Percentiles rank a stretch among this genome's conserved stretches.
phyloP scores from a whole-genome alignment of 2,329 filamentous ascomycete species.

The Penicillium brasilianum region DNA sequence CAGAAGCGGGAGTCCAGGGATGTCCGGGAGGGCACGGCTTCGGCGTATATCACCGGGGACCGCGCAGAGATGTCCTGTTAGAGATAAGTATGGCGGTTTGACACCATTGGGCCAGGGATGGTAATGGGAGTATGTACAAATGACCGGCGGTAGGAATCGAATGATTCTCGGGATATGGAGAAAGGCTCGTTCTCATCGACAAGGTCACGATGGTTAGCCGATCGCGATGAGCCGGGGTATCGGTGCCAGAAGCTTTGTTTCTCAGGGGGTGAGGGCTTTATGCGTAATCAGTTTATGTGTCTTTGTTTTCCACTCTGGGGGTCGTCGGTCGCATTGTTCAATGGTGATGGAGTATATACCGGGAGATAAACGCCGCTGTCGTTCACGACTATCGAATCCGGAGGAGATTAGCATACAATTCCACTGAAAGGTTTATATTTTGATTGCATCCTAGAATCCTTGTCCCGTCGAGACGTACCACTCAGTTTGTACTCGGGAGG shows the following conservation, averaged over 20 bases:
- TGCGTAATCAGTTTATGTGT: conserved; percentile 4
- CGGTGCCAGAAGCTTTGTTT: conserved; percentile 78
- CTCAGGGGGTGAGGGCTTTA: conserved; percentile 83
- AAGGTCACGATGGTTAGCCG: conserved; percentile 66
- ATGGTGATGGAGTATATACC: conserved; percentile 57
- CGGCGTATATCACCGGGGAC: conserved; percentile 70
- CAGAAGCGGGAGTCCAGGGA: conserved; percentile 78
- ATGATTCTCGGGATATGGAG: conserved; percentile 93
- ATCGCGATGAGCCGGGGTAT: conserved; percentile 54
- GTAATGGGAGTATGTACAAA: conserved; percentile 68
- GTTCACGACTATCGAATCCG: conserved; percentile 75
- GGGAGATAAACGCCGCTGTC: conserved; percentile 94
- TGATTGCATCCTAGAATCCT: background rate
- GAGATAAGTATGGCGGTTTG: conserved; percentile 17
- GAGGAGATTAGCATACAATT: conserved; percentile 27
- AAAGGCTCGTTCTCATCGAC: conserved; percentile 88
- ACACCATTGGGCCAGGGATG: background rate
- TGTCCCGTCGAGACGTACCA: conserved; percentile 58
- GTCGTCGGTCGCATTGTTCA: background rate
- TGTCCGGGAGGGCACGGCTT: conserved; percentile 68
- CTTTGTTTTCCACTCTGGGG: background rate
- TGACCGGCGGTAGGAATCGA: conserved; percentile 93
- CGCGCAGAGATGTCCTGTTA: conserved; percentile 84
- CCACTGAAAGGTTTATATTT: background rate
- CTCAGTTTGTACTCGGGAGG: conserved; percentile 80